These are phyloP conservation scores for Claviceps humidiphila DNA, from an alignment of 2,329 filamentous ascomycete genomes.

Conservation along the genomic window DNA sequence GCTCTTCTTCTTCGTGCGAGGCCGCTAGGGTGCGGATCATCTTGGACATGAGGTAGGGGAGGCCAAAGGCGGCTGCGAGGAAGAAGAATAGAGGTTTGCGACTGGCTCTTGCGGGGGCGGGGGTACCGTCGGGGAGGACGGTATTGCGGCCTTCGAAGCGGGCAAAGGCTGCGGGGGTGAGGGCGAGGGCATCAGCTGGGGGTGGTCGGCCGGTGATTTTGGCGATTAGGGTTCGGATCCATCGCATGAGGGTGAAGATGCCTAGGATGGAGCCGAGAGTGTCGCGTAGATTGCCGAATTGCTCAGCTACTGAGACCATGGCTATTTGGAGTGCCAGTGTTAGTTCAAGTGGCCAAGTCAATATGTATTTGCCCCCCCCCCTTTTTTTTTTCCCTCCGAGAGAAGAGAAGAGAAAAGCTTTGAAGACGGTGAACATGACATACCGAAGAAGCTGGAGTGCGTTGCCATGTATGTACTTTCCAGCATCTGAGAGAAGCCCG, in stretches of 20 bases:
- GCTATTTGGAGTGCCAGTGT: slow-evolving; percentile 34
- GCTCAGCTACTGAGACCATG: slow-evolving; percentile 96
- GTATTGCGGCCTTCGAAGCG: slow-evolving; percentile 62
- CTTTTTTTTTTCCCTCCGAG: background rate
- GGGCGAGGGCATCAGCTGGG: slow-evolving; percentile 71
- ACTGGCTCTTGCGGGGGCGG: slow-evolving; percentile 59
- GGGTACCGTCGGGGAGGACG: slow-evolving; percentile 45
- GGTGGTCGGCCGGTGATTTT: slow-evolving; percentile 86
- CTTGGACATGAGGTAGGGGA: slow-evolving; percentile 96
- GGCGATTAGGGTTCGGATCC: slow-evolving; percentile 81
- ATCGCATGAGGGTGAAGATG: slow-evolving; percentile 91
- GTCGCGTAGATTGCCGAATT: slow-evolving; percentile 85
- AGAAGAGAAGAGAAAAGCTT: background rate
- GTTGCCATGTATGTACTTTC: slow-evolving; percentile 99
- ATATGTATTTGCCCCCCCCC: no score
- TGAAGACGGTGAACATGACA: slow-evolving; percentile 27
- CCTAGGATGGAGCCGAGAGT: slow-evolving; percentile 87
- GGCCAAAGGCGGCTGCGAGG: slow-evolving; percentile 80
- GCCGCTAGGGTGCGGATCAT: slow-evolving; percentile 75
- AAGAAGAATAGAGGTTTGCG: slow-evolving; percentile 97
- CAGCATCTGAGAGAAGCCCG: slow-evolving; percentile 96
- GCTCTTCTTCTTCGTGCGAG: slow-evolving; percentile 72
- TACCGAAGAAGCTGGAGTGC: slow-evolving; percentile 96
- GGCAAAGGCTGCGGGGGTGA: slow-evolving; percentile 86
- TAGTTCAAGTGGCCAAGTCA: background rate